Evolutionary conservation across 2,329 filamentous ascomycete species (phyloP).

Genomic region (Zalaria sp.): DNA sequence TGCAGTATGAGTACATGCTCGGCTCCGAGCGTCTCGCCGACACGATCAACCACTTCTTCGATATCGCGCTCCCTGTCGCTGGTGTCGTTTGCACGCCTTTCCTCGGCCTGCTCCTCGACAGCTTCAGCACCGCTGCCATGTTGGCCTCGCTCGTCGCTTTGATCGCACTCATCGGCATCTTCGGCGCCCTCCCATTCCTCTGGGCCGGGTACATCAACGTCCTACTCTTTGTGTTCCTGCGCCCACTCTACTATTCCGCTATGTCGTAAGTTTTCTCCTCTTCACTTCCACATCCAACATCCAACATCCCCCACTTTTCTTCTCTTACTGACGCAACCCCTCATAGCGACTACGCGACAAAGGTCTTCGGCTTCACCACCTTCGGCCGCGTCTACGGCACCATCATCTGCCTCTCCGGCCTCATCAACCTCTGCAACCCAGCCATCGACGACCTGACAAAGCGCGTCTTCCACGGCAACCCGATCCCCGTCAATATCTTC

Average conservation of each 20-base stretch:
- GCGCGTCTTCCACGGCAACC: constrained; percentile 54
- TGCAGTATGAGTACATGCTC: constrained; percentile 72
- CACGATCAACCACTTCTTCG: constrained; percentile 70
- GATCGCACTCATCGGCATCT: constrained; percentile 59
- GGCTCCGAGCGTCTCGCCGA: constrained; percentile 45
- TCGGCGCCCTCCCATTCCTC: constrained; percentile 59
- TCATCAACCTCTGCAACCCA: constrained; percentile 73
- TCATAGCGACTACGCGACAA: constrained; percentile 59
- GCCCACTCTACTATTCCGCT: constrained; percentile 80
- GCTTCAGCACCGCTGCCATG: constrained; percentile 56
- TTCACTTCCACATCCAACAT: neutral
- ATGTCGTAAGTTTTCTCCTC: constrained; percentile 38
- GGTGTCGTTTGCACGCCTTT: constrained; percentile 77
- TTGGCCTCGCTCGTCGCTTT: constrained; percentile 55
- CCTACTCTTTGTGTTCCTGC: constrained; percentile 65
- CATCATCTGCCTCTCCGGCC: constrained; percentile 70
- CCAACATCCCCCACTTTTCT: neutral
- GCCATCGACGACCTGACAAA: constrained; percentile 68
- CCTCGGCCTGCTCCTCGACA: constrained; percentile 67
- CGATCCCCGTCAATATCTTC: constrained; percentile 61
- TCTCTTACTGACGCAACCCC: neutral
- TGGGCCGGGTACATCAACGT: constrained; percentile 67
- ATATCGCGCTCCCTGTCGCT: constrained; percentile 65
- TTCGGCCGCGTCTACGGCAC: constrained; percentile 86
- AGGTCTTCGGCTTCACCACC: constrained; percentile 87